phyloP scores from a whole-genome alignment of 495 filamentous ascomycete species.

The Amorphotheca resinae region DNA sequence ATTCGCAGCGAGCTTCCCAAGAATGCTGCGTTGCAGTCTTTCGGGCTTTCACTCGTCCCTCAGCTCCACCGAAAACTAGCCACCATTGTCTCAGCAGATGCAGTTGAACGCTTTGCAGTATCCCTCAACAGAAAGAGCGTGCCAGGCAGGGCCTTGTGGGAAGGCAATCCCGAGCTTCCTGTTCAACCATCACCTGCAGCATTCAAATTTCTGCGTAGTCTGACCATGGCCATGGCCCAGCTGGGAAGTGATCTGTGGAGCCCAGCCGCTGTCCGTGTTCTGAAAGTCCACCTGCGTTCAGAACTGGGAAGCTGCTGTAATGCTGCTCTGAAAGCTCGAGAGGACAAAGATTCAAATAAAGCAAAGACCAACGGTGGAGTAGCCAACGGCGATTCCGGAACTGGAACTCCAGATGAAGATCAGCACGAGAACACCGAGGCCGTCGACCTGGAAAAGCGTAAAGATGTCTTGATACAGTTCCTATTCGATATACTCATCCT shows the following conservation, averaged over 20 bases:
- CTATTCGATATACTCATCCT: constrained; percentile 71
- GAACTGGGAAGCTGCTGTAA: constrained; percentile 32
- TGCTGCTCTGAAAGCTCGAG: constrained; percentile 23
- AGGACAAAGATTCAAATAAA: constrained; percentile 19
- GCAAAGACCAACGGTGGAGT: constrained; percentile 26
- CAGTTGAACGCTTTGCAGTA: constrained; percentile 30
- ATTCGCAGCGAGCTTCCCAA: constrained; percentile 53
- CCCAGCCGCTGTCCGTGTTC: constrained; percentile 43
- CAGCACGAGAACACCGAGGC: constrained; percentile 7
- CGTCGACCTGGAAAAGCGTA: constrained; percentile 3
- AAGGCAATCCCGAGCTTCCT: constrained; percentile 62
- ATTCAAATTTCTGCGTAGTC: constrained; percentile 58
- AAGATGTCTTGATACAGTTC: constrained; percentile 47
- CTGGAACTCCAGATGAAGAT: constrained; percentile 11
- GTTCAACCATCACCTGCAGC: constrained; percentile 67
- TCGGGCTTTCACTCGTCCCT: constrained; percentile 40
- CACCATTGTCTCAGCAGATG: constrained; percentile 21
- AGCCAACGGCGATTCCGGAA: background rate
- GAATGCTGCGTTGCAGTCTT: constrained; percentile 25
- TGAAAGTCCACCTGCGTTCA: constrained; percentile 45
- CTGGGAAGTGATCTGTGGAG: constrained; percentile 78
- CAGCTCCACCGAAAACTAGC: constrained; percentile 45
- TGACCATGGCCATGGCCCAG: constrained; percentile 53
- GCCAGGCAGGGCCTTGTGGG: constrained; percentile 54
- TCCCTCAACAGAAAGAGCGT: constrained; percentile 29